Evolutionary conservation across 306 rosid genomes (phyloP), one percentile per base, ranked within the genome.

Genomic region (Malus sieversii): DNA sequence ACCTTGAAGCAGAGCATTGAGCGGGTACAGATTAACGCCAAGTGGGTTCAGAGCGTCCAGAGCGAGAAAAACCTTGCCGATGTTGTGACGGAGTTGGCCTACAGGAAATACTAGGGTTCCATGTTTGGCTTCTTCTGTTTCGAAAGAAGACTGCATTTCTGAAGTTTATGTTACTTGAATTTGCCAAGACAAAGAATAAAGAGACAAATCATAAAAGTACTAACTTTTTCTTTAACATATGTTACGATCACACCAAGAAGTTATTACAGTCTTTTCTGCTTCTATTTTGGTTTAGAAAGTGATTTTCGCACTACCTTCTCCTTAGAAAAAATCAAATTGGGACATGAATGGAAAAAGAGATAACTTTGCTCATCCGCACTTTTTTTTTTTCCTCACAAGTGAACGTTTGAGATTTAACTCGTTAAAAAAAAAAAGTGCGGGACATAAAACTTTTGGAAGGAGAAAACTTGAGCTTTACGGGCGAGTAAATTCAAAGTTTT

Each of bases 1-100:
- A 95, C 96, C 19, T 53, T 95, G 79, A 95, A 84, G 87, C 99
- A 95, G 89, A 95, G 99, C 84, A 85, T 90, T 30, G 99, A 92
- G 85, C 81, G 88, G 22, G 90, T 92, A 35, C 76, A 77, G 75
- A 90, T 92, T 46, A 92, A 95, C 63, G 84, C 93, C 57, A 87
- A 80, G 75, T 95, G 97, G 97, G 93, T 90, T 84, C 78, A 83
- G 84, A 78, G 82, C 70, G 73, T 90, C 76, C 73, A 42, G 88
- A 77, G 84, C 25, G 97, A 92, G 87, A 66, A 57, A 3, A 69
- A n/a, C 67, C 88, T 95, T 65, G 76, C 77, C 8, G 82, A 70
- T 25, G 88, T 86, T 46, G 77, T 89, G 68, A 82, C 40, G 75
- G 88, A 86, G 79, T 86, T 92, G 80, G 88, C 91, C 30, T 11